Evolutionary conservation across 2,329 filamentous ascomycete genomes (phyloP).

Genomic region (Pyrenophora teres): DNA sequence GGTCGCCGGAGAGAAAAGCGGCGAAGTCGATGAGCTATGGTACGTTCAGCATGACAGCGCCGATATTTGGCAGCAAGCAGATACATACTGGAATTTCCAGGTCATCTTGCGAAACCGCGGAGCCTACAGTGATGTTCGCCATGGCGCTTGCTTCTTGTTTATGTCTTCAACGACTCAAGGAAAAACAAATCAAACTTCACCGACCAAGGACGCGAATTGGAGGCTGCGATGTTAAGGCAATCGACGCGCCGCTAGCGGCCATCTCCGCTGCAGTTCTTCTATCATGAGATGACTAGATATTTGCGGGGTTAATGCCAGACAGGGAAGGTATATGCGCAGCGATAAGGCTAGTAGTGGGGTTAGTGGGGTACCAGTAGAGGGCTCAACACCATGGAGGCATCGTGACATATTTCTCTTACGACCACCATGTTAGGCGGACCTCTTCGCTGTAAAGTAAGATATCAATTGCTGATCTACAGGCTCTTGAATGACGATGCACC

Average conservation of each 20-base stretch:
- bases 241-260: conserved; percentile 17
- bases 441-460: too few relatives aligned
- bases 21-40: conserved; percentile 77
- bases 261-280: conserved; percentile 22
- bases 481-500: too few relatives aligned
- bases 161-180: neutral
- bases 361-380: conserved; percentile 7
- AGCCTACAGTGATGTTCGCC: conserved; percentile 34
- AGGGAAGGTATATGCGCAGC: conserved; percentile 37
- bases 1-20: conserved; percentile 68
- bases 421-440: too few relatives aligned
- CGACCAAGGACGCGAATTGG: neutral
- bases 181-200: neutral
- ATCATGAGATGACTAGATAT: conserved; percentile 17
- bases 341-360: conserved; percentile 31
- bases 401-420: neutral
- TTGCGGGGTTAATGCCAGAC: conserved; percentile 22
- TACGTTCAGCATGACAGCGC: neutral
- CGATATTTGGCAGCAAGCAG: neutral
- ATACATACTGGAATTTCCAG: conserved; percentile 48
- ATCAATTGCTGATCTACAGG: too few relatives aligned
- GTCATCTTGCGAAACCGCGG: conserved; percentile 47
- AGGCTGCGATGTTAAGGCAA: conserved; percentile 12
- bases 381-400: conserved; percentile 14
- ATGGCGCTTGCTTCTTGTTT: conserved; percentile 14